A percentile compares a stretch with the other conserved stretches of the same genome.
Conservation (phyloP, 352 stramenopile genomes). For the Phytophthora rubi region DNA sequence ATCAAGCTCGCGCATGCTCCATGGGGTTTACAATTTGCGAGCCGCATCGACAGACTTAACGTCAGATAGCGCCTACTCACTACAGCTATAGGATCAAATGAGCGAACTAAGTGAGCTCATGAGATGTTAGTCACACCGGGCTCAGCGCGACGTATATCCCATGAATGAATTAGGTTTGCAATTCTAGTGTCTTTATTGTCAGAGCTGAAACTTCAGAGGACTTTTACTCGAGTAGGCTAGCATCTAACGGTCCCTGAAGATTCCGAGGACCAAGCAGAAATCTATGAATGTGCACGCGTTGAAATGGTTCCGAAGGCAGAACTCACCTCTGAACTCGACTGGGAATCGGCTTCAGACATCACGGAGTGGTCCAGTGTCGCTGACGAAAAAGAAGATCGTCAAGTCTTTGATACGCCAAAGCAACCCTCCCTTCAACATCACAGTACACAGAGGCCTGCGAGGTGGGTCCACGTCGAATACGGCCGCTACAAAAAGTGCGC, state of each 20-base stretch:
- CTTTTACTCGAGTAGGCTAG: too few species aligned
- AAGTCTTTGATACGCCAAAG: neutral
- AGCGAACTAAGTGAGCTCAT: constrained; percentile 4
- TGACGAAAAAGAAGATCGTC: constrained; percentile 13
- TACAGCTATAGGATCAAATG: neutral
- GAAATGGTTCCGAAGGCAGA: neutral
- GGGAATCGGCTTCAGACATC: constrained; percentile 7
- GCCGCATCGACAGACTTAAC: constrained; percentile 4
- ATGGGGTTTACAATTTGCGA: constrained; percentile 26
- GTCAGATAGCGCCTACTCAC: constrained; percentile 6
- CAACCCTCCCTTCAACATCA: neutral
- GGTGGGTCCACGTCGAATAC: neutral
- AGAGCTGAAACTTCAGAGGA: neutral
- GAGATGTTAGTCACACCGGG: neutral
- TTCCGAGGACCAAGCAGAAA: constrained; percentile 7
- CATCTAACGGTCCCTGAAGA: neutral
- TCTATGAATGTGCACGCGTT: neutral
- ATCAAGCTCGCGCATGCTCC: constrained; percentile 24
- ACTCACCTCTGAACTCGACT: neutral
- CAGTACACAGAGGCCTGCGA: neutral
- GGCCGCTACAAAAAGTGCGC: neutral
- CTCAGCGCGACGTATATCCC: neutral
- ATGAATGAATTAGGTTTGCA: neutral
- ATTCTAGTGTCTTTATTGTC: neutral
- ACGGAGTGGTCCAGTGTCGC: constrained; percentile 19